phyloP scores from a whole-genome alignment of 208 protist species.

The Crithidia bombi region DNA sequence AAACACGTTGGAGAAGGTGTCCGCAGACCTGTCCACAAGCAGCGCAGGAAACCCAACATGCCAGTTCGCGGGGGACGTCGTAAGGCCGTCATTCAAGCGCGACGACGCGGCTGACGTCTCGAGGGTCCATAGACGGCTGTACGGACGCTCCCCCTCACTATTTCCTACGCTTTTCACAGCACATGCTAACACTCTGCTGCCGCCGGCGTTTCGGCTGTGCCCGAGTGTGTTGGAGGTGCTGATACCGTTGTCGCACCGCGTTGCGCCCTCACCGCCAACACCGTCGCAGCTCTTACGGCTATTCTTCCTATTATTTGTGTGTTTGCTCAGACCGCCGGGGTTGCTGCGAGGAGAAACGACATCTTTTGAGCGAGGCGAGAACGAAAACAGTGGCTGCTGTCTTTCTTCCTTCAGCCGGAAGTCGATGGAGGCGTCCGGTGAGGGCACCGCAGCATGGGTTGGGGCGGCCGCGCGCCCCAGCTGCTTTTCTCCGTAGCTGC shows the following conservation, averaged over 20 bases:
- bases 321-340: too few relatives aligned
- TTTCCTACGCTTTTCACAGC: not conserved
- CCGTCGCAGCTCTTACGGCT: not conserved
- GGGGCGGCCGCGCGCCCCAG: not conserved
- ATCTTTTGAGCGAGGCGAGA: not conserved
- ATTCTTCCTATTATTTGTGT: not conserved
- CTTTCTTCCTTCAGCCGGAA: not conserved
- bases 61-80: not conserved
- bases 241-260: not conserved
- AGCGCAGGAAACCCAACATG: not conserved
- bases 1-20: not conserved
- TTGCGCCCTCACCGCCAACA: not conserved
- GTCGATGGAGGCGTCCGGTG: conserved; percentile 6
- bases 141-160: not conserved
- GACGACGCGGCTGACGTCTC: not conserved
- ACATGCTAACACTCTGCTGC: conserved; percentile 1
- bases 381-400: not conserved
- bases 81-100: not conserved
- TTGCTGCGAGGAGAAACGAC: not conserved
- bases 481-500: not conserved
- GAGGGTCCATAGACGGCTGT: not conserved
- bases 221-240: conserved; percentile 8
- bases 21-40: not conserved
- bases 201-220: conserved; percentile 1
- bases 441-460: not conserved